These are phyloP conservation scores for Miscanthus sacchariflorus DNA, from an alignment of 202 grass and related monocot genomes.

Conservation along the genomic window DNA sequence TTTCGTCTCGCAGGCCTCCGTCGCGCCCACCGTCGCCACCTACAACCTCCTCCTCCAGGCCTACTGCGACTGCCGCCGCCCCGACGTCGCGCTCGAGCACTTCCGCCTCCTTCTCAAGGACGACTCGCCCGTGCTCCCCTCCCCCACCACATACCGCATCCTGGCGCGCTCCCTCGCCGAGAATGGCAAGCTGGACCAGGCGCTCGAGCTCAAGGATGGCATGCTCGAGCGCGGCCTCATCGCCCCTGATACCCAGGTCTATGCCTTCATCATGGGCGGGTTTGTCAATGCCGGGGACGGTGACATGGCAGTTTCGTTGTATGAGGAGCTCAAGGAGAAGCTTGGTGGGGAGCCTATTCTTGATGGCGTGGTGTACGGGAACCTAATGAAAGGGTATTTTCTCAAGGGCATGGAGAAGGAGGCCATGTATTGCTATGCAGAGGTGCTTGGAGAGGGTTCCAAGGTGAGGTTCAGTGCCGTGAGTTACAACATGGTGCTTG, in stretches of 20 bases:
- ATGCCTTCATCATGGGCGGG: constrained; percentile 76
- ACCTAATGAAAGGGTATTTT: constrained; percentile 95
- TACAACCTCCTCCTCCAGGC: constrained; percentile 92
- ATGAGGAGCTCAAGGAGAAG: constrained; percentile 84
- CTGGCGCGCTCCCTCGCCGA: constrained; percentile 80
- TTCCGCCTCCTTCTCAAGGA: constrained; percentile 89
- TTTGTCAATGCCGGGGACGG: constrained; percentile 66
- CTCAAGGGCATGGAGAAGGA: constrained; percentile 79
- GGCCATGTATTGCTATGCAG: constrained; percentile 69
- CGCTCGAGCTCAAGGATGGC: constrained; percentile 84
- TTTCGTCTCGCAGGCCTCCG: constrained; percentile 91
- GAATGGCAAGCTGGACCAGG: constrained; percentile 77
- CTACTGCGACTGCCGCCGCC: constrained; percentile 85
- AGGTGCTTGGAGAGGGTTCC: constrained; percentile 75
- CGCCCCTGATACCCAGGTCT: constrained; percentile 77
- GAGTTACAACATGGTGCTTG: constrained; percentile 85
- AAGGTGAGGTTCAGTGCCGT: constrained; percentile 64
- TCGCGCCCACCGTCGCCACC: constrained; percentile 83
- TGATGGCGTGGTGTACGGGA: constrained; percentile 79
- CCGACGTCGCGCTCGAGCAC: constrained; percentile 85
- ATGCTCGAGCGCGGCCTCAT: constrained; percentile 78
- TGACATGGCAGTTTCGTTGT: constrained; percentile 58
- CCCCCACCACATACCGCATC: constrained; percentile 88
- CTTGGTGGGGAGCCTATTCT: constrained; percentile 49
- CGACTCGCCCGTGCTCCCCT: constrained; percentile 69